Base-by-base conservation (phyloP, 345 rosid species). In the Moringa oleifera region DNA sequence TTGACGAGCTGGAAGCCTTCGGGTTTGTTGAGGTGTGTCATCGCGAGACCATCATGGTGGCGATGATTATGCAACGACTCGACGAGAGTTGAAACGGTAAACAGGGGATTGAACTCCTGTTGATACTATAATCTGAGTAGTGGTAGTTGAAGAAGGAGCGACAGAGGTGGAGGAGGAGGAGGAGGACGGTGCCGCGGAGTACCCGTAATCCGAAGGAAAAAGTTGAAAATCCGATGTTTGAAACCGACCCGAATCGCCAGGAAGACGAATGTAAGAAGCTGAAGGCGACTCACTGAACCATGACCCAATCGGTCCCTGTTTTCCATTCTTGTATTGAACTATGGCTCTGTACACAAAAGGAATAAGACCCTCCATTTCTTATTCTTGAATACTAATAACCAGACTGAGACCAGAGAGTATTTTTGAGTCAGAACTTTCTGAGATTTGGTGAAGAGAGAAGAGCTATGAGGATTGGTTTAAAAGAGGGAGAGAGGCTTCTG, bases 221-320 rank as follows among this genome's bases (percentile, higher is more conserved):
- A 81, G 54, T n/a, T 69, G 69, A 13, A 73, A 60, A 18, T 82
- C 89, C 2, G 91, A 71, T n/a, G 78, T 50, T 36, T 65, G 86
- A 58, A 87, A 84, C 72, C 94, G 76, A 23, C 90, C 94, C 0
- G 97, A 90, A 65, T 86, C 98, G 2, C 98, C 93, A 0, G 96
- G 89, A 31, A 93, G 97, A 59, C 96, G 77, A 71, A 77, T 86
- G 79, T 93, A 93, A 4, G 85, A 77, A 65, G 94, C 68, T 0
- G 97, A 83, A 22, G 94, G 86, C 5, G 94, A 87, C 28, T 82
- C 88, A 4, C 22, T 63, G 58, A 77, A 68, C 86, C 84, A 82
- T 0, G 84, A 63, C 6, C 68, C 69, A 1, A 77, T 19, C 19
- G 75, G 59, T 1, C 81, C 77, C 18, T 81, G 79, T 37, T 70